Evolutionary conservation across 306 rosid genomes (phyloP).

Genomic region (Abrus pulchellus): DNA sequence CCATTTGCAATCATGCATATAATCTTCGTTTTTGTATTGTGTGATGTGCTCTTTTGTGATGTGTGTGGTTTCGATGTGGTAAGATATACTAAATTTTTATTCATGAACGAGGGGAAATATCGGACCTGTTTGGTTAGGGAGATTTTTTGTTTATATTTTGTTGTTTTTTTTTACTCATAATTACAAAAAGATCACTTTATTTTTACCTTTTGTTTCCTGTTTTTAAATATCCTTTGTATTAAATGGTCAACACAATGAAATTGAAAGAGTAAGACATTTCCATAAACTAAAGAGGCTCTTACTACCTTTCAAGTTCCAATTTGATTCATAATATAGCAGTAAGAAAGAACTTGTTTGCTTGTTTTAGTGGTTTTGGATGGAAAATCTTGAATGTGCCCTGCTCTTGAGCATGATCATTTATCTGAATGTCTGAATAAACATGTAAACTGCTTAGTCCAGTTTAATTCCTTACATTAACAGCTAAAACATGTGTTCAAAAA

Average conservation of each 20-base stretch:
- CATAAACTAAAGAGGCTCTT: not conserved
- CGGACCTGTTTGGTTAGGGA: not conserved
- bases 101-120: slow-evolving; percentile 33
- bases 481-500: not conserved
- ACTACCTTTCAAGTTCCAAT: slow-evolving; percentile 1
- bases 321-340: slow-evolving; percentile 19
- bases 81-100: slow-evolving; percentile 15
- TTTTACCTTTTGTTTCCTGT: not conserved
- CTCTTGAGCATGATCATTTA: not conserved
- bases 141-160: not conserved
- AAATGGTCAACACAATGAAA: not conserved
- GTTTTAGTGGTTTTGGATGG: slow-evolving; percentile 22
- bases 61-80: slow-evolving; percentile 29
- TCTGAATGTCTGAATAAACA: slow-evolving; percentile 4
- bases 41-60: slow-evolving; percentile 13
- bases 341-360: not conserved
- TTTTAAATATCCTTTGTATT: not conserved
- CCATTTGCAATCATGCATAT: slow-evolving; percentile 17
- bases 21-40: slow-evolving; percentile 10
- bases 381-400: not conserved
- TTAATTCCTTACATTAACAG: not conserved
- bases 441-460: not conserved
- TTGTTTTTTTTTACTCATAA: not conserved
- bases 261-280: not conserved
- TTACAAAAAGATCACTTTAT: not conserved